Evolutionary conservation across 1,139 yeast genomes (phyloP), one percentile per base, ranked within the genome.

Genomic region (Zhuliangozyma blackwelliae): DNA sequence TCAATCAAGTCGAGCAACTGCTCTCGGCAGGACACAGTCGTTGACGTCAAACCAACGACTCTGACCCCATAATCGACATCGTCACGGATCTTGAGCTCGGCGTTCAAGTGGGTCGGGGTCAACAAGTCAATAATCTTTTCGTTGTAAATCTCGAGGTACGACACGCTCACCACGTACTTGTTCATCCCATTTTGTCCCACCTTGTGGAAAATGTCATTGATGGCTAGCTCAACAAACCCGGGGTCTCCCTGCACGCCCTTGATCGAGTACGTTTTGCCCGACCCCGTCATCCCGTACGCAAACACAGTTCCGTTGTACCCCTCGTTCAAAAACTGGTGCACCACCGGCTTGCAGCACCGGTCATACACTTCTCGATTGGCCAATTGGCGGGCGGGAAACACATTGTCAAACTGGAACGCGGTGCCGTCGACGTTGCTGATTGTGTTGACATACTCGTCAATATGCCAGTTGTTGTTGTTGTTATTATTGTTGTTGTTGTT

Each of bases 221-320:
- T 80, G 1, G 96, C 84, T 29, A 82, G 65, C 20, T 85, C 83
- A 31, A 89, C 87, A 40, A 89, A 74, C 21, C 97, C 97, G 0
- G 86, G 82, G 47, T 85, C 88, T 1, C 55, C 48, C 0, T 63
- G 67, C 10, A 73, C 66, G 26, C 96, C 96, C 46, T 84, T 84
- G 96, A 90, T 88, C 3, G 95, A 82, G 54, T 78, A 84, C 0
- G 97, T 90, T 57, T 90, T 90, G 25, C 97, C 97, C 1, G 96
- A 87, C 0, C 97, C 97, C 0, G 97, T 88, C 90, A 86, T 86
- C 34, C 96, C 95, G 54, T 89, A 88, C 2, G 96, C 96, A 59
- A 90, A 88, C 1, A 90, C 81, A 0, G 96, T 90, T 8, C 92
- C 95, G 53, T 89, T 88, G 56, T 67, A 89, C 0, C 96, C 96